Percentiles rank a stretch among this genome's conserved stretches.
Evolutionary conservation across 2,329 filamentous ascomycete genomes (phyloP).

Genomic region (Xylariaceae sp.): DNA sequence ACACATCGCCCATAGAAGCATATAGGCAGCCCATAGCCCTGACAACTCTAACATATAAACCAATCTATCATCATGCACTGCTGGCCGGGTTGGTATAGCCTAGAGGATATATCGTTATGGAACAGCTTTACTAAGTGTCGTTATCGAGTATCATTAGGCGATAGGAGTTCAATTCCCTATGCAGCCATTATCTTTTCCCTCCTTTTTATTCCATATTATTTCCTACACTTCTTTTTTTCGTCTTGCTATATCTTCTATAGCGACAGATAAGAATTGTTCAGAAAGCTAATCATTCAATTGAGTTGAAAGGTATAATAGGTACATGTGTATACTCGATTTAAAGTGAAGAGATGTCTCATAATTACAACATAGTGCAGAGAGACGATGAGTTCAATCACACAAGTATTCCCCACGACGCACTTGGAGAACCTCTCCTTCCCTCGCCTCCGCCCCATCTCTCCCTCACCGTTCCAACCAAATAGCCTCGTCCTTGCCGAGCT

Average conservation of each 20-base stretch:
- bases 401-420: too few relatives aligned
- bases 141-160: background rate
- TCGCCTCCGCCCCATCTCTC: background rate
- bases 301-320: background rate
- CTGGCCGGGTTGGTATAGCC: too few relatives aligned
- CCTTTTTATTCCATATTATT: background rate
- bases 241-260: background rate
- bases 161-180: background rate
- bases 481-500: slow-evolving; percentile 43
- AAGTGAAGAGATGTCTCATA: background rate
- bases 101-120: too few relatives aligned
- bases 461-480: slow-evolving; percentile 31
- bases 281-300: background rate
- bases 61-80: too few relatives aligned
- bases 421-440: background rate
- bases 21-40: too few relatives aligned
- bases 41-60: too few relatives aligned
- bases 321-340: background rate
- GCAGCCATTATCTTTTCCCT: background rate
- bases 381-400: background rate
- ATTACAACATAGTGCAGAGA: background rate
- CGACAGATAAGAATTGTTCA: background rate
- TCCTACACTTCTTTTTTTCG: background rate
- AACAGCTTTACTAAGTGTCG: too few relatives aligned
- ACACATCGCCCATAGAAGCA: too few relatives aligned